phyloP scores from a whole-genome alignment of 2,329 filamentous ascomycete genomes.

The Diatrype stigma region DNA sequence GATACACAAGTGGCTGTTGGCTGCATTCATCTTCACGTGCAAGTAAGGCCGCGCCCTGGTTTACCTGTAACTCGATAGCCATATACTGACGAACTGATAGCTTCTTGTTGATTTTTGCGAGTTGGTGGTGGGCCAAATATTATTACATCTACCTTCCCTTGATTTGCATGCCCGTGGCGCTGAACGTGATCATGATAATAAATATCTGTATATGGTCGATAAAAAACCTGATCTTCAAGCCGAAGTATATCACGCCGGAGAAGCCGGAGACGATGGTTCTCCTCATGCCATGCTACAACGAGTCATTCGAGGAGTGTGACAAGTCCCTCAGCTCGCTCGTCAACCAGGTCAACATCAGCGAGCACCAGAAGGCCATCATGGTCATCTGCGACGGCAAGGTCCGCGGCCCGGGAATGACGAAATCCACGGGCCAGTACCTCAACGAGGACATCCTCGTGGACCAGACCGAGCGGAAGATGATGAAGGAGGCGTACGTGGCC shows the following conservation, averaged over 20 bases:
- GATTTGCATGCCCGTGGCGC: slow-evolving; percentile 39
- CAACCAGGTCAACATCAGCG: slow-evolving; percentile 36
- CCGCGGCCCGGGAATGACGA: slow-evolving; percentile 41
- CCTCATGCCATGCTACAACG: slow-evolving; percentile 47
- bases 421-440: slow-evolving; percentile 44
- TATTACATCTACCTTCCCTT: slow-evolving; percentile 42
- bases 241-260: slow-evolving; percentile 23
- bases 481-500: slow-evolving; percentile 41
- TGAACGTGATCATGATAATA: slow-evolving; percentile 39
- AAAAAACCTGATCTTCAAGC: slow-evolving; percentile 26
- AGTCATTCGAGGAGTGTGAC: slow-evolving; percentile 39
- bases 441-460: slow-evolving; percentile 41
- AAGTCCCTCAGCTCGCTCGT: slow-evolving; percentile 43
- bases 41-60: slow-evolving; percentile 9
- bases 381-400: slow-evolving; percentile 46
- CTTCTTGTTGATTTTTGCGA: slow-evolving; percentile 24
- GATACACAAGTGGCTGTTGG: slow-evolving; percentile 12
- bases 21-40: slow-evolving; percentile 6
- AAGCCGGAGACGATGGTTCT: slow-evolving; percentile 40
- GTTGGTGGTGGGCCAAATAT: slow-evolving; percentile 35
- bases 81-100: slow-evolving; percentile 8
- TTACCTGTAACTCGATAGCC: neutral
- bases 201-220: slow-evolving; percentile 31
- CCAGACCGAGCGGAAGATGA: slow-evolving; percentile 24
- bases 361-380: slow-evolving; percentile 40